Evolutionary conservation across 306 rosid species (phyloP).

Genomic region (Pachyrhizus erosus): DNA sequence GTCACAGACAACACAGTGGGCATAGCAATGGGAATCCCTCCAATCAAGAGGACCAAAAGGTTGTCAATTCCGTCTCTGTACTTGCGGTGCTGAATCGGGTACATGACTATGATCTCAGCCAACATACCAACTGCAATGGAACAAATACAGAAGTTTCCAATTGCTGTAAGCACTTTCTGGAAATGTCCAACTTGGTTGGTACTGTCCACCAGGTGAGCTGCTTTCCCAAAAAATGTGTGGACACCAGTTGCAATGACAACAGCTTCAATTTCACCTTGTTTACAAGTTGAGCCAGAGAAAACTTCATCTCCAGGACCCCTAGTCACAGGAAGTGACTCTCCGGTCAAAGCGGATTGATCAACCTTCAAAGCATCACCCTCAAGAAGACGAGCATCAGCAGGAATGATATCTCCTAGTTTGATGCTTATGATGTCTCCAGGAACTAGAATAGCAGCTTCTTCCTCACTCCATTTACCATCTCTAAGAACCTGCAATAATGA

Average conservation of each 20-base stretch:
- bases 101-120: slow-evolving; percentile 92
- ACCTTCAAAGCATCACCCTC: slow-evolving; percentile 96
- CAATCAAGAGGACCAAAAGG: slow-evolving; percentile 95
- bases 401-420: slow-evolving; percentile 93
- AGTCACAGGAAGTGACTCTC: slow-evolving; percentile 98
- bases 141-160: slow-evolving; percentile 96
- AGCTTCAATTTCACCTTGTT: slow-evolving; percentile 98
- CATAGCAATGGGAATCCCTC: slow-evolving; percentile 99
- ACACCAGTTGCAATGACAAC: slow-evolving; percentile 98
- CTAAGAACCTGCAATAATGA: slow-evolving; percentile 75
- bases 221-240: slow-evolving; percentile 98
- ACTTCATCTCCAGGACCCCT: slow-evolving; percentile 92
- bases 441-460: slow-evolving; percentile 91
- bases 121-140: slow-evolving; percentile 94
- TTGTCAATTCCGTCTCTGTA: slow-evolving; percentile 93
- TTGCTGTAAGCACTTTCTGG: slow-evolving; percentile 91
- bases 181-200: slow-evolving; percentile 99
- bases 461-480: slow-evolving; percentile 92
- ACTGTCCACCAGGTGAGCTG: slow-evolving; percentile 97
- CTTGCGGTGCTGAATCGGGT: slow-evolving; percentile 88
- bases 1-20: slow-evolving; percentile 98
- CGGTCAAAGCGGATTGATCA: slow-evolving; percentile 96
- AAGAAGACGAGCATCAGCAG: slow-evolving; percentile 99
- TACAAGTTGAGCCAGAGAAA: slow-evolving; percentile 98
- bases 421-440: slow-evolving; percentile 97